Percentiles rank a stretch among this genome's conserved stretches.
These are phyloP conservation scores for Aureobasidium sp. DNA, from an alignment of 2,329 filamentous ascomycete genomes.

Conservation along the genomic window DNA sequence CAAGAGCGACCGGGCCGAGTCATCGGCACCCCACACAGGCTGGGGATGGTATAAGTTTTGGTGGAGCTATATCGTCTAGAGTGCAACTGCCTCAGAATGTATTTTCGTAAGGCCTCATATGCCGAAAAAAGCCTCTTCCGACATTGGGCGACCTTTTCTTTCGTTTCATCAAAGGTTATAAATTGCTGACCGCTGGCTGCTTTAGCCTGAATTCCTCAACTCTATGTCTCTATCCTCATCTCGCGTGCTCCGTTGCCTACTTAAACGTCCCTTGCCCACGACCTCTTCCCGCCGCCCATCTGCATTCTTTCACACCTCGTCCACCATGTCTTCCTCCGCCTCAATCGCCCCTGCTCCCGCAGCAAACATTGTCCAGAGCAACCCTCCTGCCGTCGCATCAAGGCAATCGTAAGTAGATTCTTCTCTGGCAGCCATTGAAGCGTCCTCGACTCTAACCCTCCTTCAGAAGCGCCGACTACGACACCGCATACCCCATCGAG, in stretches of 20 bases:
- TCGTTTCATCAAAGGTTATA: not conserved
- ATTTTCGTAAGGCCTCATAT: conserved; percentile 6
- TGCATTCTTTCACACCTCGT: not conserved
- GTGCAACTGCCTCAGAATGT: not conserved
- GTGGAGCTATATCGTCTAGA: conserved; percentile 2
- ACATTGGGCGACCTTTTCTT: not conserved
- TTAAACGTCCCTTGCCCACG: not conserved
- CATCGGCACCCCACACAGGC: not conserved
- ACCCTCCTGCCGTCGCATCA: conserved; percentile 29
- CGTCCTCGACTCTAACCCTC: not conserved
- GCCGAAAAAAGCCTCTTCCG: conserved; percentile 2
- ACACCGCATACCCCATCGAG: conserved; percentile 41
- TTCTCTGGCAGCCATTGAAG: conserved; percentile 12
- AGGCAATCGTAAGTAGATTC: conserved; percentile 19
- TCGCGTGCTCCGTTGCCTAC: conserved; percentile 2
- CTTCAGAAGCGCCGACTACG: conserved; percentile 38
- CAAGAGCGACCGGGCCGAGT: not conserved
- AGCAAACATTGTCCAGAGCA: conserved; percentile 21
- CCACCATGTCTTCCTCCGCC: conserved; percentile 27
- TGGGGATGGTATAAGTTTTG: not conserved
- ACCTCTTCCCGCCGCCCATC: not conserved
- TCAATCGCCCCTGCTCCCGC: conserved; percentile 23
- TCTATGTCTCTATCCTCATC: conserved; percentile 11
- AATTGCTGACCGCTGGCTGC: conserved; percentile 9
- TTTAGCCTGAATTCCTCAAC: conserved; percentile 10